Base-by-base conservation (phyloP, 116 monocot genomes). In the Zostera marina region DNA sequence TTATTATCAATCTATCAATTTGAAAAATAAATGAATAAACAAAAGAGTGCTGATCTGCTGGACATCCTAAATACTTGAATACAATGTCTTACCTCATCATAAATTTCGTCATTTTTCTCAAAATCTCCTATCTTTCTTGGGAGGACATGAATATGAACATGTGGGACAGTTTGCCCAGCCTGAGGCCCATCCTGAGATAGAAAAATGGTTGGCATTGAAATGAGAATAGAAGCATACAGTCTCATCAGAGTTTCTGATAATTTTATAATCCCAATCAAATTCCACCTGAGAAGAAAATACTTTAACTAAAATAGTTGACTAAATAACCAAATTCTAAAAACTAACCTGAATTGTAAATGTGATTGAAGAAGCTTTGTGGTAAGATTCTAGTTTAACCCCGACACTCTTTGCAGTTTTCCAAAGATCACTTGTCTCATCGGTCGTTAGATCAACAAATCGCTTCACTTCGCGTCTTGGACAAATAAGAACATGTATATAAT, bases 81-180 rank as follows among this genome's bases (percentile, higher is more conserved):
- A 23, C 17, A 11, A 5, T 14, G 17, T 62, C 83, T 68, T 68
- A 92, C 92, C 40, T 80, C 86, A 67, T 92, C 83, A 72, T 92
- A 92, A 20, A 92, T 86, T 76, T 92, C 92, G 83, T 92, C 92
- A 66, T 86, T 92, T 23, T 83, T 83, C 70, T 86, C 80, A 80
- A 92, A 92, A 63, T 92, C 92, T 3, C 83, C 87, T 41, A 4
- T 59, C 63, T 76, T 92, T 66, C 91, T 75, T 1, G 86, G 92
- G 32, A 92, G 61, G 53, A 92, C 70, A 54, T 86, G 86, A 47
- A 92, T 86, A 64, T 86, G 92, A 44, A 86, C 86, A 72, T 92
- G 92, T 22, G 86, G 77, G 58, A 92, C 92, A 12, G 87, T 86
- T 45, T 92, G 92, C 23, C 92, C 92, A 46, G 86, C 80, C 58